These are phyloP conservation scores for Triadica sebifera DNA, from an alignment of 345 rosid genomes.

Conservation along the genomic window DNA sequence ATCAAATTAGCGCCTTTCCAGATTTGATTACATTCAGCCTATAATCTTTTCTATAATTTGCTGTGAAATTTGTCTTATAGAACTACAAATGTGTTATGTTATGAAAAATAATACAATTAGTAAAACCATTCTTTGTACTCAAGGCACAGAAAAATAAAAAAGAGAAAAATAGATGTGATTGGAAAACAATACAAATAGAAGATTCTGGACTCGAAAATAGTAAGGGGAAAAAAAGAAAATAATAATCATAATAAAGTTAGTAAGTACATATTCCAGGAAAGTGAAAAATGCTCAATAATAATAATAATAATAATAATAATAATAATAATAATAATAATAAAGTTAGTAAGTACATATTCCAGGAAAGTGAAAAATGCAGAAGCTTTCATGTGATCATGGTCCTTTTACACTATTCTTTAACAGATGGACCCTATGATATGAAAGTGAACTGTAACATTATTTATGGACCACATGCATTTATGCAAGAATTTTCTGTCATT, in stretches of 20 bases:
- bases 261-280: background rate
- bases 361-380: background rate
- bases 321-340: background rate
- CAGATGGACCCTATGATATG: background rate
- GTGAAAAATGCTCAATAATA: background rate
- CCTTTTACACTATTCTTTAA: background rate
- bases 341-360: background rate
- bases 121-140: too few species aligned
- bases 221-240: background rate
- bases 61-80: too few species aligned
- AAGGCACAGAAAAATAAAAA: too few species aligned
- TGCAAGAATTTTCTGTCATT: too few species aligned
- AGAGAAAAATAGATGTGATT: background rate
- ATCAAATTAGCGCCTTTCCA: too few species aligned
- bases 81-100: too few species aligned
- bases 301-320: background rate
- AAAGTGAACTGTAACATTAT: too few species aligned
- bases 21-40: too few species aligned
- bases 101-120: too few species aligned
- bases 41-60: too few species aligned
- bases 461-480: too few species aligned
- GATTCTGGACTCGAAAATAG: background rate
- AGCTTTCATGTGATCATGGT: slow-evolving; percentile 22
- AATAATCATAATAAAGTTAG: background rate
- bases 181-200: background rate